phyloP scores from a whole-genome alignment of 2,329 filamentous ascomycete species.

The Verticillium longisporum region DNA sequence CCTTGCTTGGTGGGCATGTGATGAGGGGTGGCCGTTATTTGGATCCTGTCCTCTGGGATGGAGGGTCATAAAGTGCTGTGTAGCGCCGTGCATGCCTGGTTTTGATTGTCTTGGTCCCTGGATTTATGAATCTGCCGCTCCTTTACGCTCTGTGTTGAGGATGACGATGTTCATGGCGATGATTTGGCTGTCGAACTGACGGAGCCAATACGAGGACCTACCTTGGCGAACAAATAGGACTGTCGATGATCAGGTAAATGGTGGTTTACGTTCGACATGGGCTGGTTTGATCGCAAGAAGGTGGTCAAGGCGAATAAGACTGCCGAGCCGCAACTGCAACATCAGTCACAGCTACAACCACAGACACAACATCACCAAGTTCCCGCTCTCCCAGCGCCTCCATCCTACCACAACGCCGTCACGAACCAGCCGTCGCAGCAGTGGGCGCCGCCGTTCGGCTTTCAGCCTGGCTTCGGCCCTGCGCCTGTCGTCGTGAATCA shows the following conservation, averaged over 20 bases:
- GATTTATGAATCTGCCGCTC: background rate
- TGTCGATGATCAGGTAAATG: background rate
- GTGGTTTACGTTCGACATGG: conserved; percentile 15
- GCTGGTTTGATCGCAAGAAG: conserved; percentile 20
- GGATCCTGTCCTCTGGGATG: background rate
- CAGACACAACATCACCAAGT: background rate
- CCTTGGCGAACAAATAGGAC: no score
- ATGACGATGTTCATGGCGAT: background rate
- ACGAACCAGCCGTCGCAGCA: background rate
- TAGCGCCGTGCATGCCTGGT: background rate
- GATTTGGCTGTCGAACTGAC: background rate
- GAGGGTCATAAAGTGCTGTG: background rate
- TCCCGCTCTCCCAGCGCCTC: conserved; percentile 13
- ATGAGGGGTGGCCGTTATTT: background rate
- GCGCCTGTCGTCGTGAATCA: conserved; percentile 17
- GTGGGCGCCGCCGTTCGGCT: background rate
- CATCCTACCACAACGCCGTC: conserved; percentile 22
- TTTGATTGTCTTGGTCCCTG: background rate
- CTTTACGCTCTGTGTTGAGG: background rate
- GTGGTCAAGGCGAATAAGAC: conserved; percentile 10
- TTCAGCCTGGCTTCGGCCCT: conserved; percentile 33
- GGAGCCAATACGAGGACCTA: background rate
- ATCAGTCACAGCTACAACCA: conserved; percentile 9
- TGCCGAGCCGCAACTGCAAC: conserved; percentile 14
- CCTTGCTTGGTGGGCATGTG: background rate